Conservation (phyloP, 352 stramenopile genomes). For the Thalassiosira tumida region DNA sequence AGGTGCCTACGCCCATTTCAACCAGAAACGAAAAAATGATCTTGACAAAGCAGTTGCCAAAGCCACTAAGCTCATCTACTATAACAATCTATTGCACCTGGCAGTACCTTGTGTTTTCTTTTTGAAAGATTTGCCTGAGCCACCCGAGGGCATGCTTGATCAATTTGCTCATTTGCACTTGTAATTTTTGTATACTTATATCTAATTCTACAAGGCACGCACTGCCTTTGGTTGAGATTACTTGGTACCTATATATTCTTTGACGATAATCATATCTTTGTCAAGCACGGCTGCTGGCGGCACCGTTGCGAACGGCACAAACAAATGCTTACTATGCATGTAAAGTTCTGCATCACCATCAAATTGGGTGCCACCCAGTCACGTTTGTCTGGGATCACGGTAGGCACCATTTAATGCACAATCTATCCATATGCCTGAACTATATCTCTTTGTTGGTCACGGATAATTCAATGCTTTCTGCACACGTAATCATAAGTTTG, state of each 20-base stretch:
- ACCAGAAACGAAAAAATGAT: too few relatives aligned
- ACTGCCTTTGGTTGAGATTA: too few relatives aligned
- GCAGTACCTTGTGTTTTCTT: neutral
- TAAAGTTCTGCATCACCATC: too few relatives aligned
- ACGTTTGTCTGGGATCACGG: too few relatives aligned
- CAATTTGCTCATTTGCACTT: neutral
- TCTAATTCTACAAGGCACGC: too few relatives aligned
- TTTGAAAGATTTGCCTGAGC: neutral
- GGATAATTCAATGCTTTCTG: constrained; percentile 28
- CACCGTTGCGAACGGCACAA: neutral
- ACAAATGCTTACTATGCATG: neutral
- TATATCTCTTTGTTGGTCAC: neutral
- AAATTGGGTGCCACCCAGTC: too few relatives aligned
- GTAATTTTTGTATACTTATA: neutral
- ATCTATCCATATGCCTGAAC: neutral
- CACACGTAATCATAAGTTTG: neutral
- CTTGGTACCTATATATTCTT: neutral
- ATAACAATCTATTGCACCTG: constrained; percentile 11
- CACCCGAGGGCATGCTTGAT: neutral
- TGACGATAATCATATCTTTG: neutral
- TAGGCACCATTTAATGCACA: too few relatives aligned
- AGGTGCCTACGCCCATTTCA: too few relatives aligned
- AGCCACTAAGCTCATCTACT: too few relatives aligned
- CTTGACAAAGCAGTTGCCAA: too few relatives aligned
- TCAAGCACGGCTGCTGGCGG: too few relatives aligned